phyloP scores from a whole-genome alignment of 2,329 filamentous ascomycete species.

The Capronia coronata region DNA sequence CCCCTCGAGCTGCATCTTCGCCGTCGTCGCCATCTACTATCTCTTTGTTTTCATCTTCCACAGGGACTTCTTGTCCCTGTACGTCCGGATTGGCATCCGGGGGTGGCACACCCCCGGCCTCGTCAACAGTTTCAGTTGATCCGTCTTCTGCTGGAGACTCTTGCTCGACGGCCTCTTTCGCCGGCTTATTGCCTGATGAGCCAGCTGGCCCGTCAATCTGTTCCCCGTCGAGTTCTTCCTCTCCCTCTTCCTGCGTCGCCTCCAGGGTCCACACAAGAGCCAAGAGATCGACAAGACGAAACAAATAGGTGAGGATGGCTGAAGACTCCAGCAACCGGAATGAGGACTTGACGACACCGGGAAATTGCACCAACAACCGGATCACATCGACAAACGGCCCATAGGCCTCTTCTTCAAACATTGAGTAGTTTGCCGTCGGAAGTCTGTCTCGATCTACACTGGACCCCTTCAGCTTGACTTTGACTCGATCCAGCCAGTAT shows the following conservation, averaged over 20 bases:
- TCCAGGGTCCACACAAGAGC: constrained; percentile 3
- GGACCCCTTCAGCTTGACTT: constrained; percentile 54
- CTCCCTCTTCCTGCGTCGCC: not conserved
- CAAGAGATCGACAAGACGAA: constrained; percentile 36
- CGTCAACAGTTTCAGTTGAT: not conserved
- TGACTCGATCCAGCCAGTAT: constrained; percentile 70
- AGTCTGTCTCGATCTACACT: constrained; percentile 53
- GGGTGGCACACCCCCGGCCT: not conserved
- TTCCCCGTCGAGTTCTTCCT: not conserved
- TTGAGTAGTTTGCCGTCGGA: constrained; percentile 56
- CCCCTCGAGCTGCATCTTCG: too few relatives aligned
- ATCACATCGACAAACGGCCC: constrained; percentile 62
- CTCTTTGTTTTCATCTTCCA: not conserved
- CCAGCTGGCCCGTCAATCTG: not conserved
- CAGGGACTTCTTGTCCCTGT: not conserved
- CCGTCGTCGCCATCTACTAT: too few relatives aligned
- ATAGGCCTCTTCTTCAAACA: constrained; percentile 59
- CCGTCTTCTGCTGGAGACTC: not conserved
- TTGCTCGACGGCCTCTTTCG: too few relatives aligned
- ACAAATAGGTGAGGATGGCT: constrained; percentile 64
- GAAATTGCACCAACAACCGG: constrained; percentile 73
- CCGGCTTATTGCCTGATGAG: too few relatives aligned
- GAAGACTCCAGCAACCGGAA: constrained; percentile 74
- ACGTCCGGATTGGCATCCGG: not conserved
- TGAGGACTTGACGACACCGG: constrained; percentile 76